Evolutionary conservation across 2,329 filamentous ascomycete species (phyloP).

Genomic region (Colletotrichum camelliae): DNA sequence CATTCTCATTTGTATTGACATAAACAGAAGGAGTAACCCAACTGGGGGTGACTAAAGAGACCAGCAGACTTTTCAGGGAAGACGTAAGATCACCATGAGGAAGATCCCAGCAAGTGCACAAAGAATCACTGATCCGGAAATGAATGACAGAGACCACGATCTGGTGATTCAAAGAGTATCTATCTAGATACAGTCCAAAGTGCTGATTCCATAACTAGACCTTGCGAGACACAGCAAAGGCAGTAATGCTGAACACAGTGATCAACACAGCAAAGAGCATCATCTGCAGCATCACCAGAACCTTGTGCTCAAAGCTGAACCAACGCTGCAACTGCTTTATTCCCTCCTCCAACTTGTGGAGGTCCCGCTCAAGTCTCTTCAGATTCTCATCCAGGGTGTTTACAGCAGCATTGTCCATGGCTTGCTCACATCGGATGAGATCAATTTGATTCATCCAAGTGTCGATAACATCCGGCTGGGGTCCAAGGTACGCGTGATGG

Average conservation of each 20-base stretch:
- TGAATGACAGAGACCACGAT: not conserved
- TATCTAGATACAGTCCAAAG: not conserved
- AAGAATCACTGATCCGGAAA: not conserved
- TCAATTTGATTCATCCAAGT: not conserved
- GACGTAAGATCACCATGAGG: not conserved
- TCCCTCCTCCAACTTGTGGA: not conserved
- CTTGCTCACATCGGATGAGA: not conserved
- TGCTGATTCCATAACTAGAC: not conserved
- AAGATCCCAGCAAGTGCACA: not conserved
- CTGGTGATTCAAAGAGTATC: not conserved
- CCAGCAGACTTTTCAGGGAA: not conserved
- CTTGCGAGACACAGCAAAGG: not conserved
- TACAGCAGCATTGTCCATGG: not conserved
- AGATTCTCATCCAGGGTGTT: not conserved
- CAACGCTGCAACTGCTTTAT: not conserved
- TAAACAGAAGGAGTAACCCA: not conserved
- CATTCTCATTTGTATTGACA: not conserved
- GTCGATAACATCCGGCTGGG: not conserved
- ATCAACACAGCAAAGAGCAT: not conserved
- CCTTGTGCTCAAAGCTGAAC: not conserved
- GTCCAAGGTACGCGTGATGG: not conserved
- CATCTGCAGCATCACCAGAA: not conserved
- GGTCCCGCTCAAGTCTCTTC: not conserved
- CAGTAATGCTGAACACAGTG: not conserved
- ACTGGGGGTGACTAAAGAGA: not conserved